Base-by-base conservation (phyloP, 2,329 filamentous ascomycete genomes). In the Zasmidium cellare region DNA sequence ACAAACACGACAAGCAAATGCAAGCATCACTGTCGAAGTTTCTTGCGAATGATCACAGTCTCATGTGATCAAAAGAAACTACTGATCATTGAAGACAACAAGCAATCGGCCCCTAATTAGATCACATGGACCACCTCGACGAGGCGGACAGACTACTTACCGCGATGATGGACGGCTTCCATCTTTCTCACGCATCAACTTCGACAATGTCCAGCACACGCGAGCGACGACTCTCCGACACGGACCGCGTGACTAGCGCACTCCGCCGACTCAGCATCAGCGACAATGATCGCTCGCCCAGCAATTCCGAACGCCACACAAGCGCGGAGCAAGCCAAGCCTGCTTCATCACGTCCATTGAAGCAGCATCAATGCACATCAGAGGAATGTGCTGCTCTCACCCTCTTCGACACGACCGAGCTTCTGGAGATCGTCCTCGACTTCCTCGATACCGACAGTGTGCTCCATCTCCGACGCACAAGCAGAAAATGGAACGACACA, bases 391-490 rank as follows among this genome's bases (percentile, higher is more conserved):
- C 68, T 3, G 59, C 64, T 2, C 28, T n/a, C 3, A 61, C 62
- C 41, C 59, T 65, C n/a, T 60, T 69, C 20, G 50, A 54, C 9
- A 68, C 59, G 7, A 62, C 64, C 1, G 69, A 71, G 46, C 57
- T 71, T 2, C 59, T 69, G 5, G 67, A 65, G 22, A 53, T 59
- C 19, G 56, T 69, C 3, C 57, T 69, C 9, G 55, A 20, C 46
- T 58, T 51, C 31, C 50, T 69, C 18, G 56, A 63, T 25, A 62
- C 65, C n/a, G 23, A 31, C 7, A 47, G 66, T 31, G 54, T 71
- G 31, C 49, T 67, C 2, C 41, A 24, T 1, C 52, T 66, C 3
- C 61, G 62, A 2, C 56, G 46, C 11, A 64, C 65, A 12, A 64
- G 52, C 53, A 57, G 35, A 9, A 52, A 53, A 9, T 70, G 67